Evolutionary conservation across 352 stramenopile species (phyloP).

Genomic region (Halophytophthora polymorphica): DNA sequence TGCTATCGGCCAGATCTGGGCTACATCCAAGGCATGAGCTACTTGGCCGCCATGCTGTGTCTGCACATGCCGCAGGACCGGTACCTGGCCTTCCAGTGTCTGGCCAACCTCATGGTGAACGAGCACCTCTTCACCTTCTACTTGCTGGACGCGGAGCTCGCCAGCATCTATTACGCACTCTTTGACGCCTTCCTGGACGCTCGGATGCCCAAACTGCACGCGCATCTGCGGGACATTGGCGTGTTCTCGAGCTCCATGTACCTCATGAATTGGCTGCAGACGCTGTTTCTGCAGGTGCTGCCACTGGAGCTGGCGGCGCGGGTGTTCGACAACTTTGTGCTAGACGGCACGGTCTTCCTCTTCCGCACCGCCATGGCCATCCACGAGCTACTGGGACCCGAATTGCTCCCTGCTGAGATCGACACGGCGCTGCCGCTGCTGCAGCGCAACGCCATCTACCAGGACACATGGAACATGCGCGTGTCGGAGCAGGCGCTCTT

Average conservation of each 20-base stretch:
- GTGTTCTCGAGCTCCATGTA: conserved; percentile 75
- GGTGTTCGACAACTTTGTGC: conserved; percentile 82
- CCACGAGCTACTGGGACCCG: conserved; percentile 56
- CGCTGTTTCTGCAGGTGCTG: conserved; percentile 80
- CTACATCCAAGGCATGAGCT: conserved; percentile 90
- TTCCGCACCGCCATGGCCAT: conserved; percentile 83
- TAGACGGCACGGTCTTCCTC: conserved; percentile 83
- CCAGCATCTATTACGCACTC: conserved; percentile 76
- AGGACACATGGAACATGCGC: conserved; percentile 50
- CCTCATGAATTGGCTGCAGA: conserved; percentile 89
- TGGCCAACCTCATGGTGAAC: conserved; percentile 86
- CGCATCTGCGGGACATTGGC: conserved; percentile 55
- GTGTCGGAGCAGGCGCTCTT: conserved; percentile 78
- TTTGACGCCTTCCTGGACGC: conserved; percentile 70
- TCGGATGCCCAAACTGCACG: conserved; percentile 45
- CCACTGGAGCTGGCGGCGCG: conserved; percentile 71
- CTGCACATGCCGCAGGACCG: conserved; percentile 83
- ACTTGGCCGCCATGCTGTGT: conserved; percentile 81
- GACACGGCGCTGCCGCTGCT: conserved; percentile 73
- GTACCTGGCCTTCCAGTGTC: conserved; percentile 80
- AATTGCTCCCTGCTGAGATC: conserved; percentile 61
- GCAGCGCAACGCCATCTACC: conserved; percentile 63
- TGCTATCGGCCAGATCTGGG: conserved; percentile 85
- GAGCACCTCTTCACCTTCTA: conserved; percentile 90
- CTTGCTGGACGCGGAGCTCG: conserved; percentile 74